These are phyloP conservation scores for Herpetospermum pedunculosum DNA, from an alignment of 306 rosid genomes.

Conservation along the genomic window DNA sequence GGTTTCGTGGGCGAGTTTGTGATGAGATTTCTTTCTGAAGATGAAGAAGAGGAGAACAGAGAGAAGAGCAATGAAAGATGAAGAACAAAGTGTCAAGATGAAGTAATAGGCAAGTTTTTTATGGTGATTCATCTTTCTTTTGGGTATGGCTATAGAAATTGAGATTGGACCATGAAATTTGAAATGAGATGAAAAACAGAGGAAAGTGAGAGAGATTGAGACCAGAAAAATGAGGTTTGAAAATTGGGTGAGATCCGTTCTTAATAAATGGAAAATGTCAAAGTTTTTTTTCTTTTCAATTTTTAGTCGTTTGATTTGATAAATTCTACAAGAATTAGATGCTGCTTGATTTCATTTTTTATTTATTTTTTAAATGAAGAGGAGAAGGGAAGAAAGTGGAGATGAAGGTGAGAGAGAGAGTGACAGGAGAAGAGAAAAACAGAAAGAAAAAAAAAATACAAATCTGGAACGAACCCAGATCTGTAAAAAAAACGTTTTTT, in stretches of 20 bases:
- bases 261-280: not conserved
- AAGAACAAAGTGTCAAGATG: constrained; percentile 29
- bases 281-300: too few relatives aligned
- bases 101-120: constrained; percentile 32
- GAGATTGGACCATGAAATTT: not conserved
- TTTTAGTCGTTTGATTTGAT: not conserved
- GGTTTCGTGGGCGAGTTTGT: constrained; percentile 23
- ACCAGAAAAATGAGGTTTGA: constrained; percentile 21
- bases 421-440: too few relatives aligned
- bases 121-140: too few relatives aligned
- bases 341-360: not conserved
- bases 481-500: too few relatives aligned
- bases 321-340: not conserved
- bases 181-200: constrained; percentile 9
- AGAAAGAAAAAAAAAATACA: too few relatives aligned
- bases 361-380: too few relatives aligned
- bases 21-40: constrained; percentile 42
- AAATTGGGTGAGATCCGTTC: constrained; percentile 27
- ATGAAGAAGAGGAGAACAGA: constrained; percentile 27
- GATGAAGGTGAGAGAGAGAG: too few relatives aligned
- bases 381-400: too few relatives aligned
- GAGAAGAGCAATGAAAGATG: constrained; percentile 17
- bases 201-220: not conserved
- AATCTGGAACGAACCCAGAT: too few relatives aligned
- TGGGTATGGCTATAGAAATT: constrained; percentile 11